These are phyloP conservation scores for Fusarium sp. DNA, from an alignment of 2,329 filamentous ascomycete genomes.

Conservation along the genomic window DNA sequence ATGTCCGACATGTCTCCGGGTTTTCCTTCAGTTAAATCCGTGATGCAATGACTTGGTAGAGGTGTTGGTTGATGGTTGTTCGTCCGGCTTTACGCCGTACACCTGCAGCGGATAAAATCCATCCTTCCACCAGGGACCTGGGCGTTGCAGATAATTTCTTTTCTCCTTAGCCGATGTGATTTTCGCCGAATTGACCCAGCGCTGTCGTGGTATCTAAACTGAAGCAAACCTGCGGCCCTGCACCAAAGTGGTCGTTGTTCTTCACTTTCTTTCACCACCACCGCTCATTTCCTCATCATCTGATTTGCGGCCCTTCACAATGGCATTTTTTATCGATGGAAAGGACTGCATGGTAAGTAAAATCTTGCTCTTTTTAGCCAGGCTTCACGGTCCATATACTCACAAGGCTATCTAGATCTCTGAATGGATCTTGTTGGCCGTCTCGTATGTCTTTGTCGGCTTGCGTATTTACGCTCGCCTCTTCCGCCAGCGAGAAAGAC, in stretches of 20 bases:
- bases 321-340: conserved; percentile 38
- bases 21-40: neutral
- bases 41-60: neutral
- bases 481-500: conserved; percentile 45
- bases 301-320: conserved; percentile 1
- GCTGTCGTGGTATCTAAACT: neutral
- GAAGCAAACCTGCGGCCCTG: conserved; percentile 11
- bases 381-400: neutral
- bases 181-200: neutral
- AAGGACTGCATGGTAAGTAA: conserved; percentile 39
- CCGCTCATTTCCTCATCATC: neutral
- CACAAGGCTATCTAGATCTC: conserved; percentile 40
- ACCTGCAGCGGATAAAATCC: conserved; percentile 28
- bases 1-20: neutral
- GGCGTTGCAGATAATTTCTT: conserved; percentile 3
- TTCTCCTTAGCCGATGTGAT: conserved; percentile 9
- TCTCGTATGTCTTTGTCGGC: conserved; percentile 44
- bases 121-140: neutral
- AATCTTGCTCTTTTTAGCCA: neutral
- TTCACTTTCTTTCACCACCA: neutral
- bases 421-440: conserved; percentile 49
- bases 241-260: neutral
- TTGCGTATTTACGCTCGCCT: conserved; percentile 50
- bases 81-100: conserved; percentile 16
- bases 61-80: neutral